Evolutionary conservation across 345 rosid genomes (phyloP), one percentile per base, ranked within the genome.

Genomic region (Eucalyptus victrix): DNA sequence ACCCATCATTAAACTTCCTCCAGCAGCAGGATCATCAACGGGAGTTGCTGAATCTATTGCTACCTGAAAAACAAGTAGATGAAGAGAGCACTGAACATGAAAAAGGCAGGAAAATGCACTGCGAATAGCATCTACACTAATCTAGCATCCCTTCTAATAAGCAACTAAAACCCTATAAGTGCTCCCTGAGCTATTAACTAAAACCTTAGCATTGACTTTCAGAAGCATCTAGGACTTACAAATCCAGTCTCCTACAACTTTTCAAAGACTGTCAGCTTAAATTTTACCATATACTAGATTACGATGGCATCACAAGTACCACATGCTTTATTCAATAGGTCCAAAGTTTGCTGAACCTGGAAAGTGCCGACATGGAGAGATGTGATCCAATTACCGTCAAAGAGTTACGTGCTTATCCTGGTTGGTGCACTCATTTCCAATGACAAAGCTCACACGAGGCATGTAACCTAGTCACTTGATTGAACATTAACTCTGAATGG

Each of bases 31-130:
- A 90, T 98, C 99, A 85, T 96, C 99, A 89, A 97, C 91, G 51
- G 99, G 99, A 13, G 99, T 94, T 49, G 99, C 99, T 72, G 99
- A 95, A 95, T 98, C 99, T 91, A 97, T 98, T 51, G 99, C 99
- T 69, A 98, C 98, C 99, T 98, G 93, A 49, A 87, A 44, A 90
- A 40, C 80, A 86, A 49, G 44, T 51, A 15, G 30, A 21, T n/a
- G 28, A 49, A 86, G 26, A 51, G 53, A 50, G 30, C 34, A 86
- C 87, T 86, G 37, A 86, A 37, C 28, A 37, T 76, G 15, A 28
- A 86, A 85, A 50, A 80, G 62, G 23, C 12, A 67, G 32, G 47
- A 51, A 83, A 28, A 18, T 34, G 21, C 87, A 45, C 56, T n/a
- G 8, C 8, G 15, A 19, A 37, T 37, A 37, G 83, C 45, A 37